Base-by-base conservation (phyloP, 345 rosid genomes). In the Carallia pectinifolia region DNA sequence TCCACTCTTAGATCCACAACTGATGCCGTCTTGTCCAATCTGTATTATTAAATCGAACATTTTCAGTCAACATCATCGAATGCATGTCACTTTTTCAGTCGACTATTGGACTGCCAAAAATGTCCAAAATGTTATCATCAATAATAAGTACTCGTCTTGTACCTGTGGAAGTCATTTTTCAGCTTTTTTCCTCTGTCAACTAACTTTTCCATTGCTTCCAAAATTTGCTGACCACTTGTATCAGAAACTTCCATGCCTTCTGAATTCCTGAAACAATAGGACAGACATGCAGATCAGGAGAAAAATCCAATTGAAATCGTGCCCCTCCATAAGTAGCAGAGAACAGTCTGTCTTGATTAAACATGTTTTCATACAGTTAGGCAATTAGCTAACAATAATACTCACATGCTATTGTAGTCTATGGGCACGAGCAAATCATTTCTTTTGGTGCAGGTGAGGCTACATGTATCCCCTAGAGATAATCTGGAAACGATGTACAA, bases 381-480 rank as follows among this genome's bases (percentile, higher is more conserved):
- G 18, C 59, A 27, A 16, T 56, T 56, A 56, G 18, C 6, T 23
- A 48, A 15, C 53, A 40, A 53, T 8, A 63, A 68, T 71, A 54
- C 95, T 91, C 84, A 94, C 98, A 9, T 67, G 75, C 77, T 82
- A 74, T 76, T 79, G 65, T 71, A 53, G 61, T 64, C 67, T 39
- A 63, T 55, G 68, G 81, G 72, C 33, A 39, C 60, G 61, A 71
- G 37, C 27, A n/a, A 33, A 70, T 76, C 85, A 55, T 75, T 81
- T 70, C 67, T 71, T 47, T 72, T 30, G 62, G 70, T 66, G 77
- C 71, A 71, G 69, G 64, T 39, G 40, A 77, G 40, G 69, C 86
- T 82, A 71, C 97, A 94, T 54, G 90, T 86, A 85, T 86, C 96
- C 60, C 91, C 97, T 70, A 90, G 58, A 18, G 87, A 83, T 76